phyloP scores from a whole-genome alignment of 257 asterid species.

The Solanum verrucosum region DNA sequence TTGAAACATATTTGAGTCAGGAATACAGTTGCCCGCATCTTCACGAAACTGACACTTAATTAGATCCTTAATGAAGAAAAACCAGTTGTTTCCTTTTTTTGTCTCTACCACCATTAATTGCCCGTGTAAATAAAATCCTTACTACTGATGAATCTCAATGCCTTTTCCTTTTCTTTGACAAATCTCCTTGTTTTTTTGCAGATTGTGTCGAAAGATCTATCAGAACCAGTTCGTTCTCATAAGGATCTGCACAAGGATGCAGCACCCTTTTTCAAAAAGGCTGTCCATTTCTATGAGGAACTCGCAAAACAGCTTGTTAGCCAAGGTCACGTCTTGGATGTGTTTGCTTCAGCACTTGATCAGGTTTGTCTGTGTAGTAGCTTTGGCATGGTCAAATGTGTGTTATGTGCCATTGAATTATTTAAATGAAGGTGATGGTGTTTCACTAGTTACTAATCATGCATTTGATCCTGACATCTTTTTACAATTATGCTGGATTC shows the following conservation, averaged over 20 bases:
- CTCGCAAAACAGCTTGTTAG: conserved; percentile 78
- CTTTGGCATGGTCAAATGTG: neutral
- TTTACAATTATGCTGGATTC: neutral
- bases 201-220: conserved; percentile 90
- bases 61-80: neutral
- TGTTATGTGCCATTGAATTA: neutral
- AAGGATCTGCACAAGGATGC: conserved; percentile 98
- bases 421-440: neutral
- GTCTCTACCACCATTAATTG: neutral
- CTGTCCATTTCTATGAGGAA: conserved; percentile 80
- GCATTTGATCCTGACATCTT: neutral
- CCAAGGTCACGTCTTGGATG: conserved; percentile 91
- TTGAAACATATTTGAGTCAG: neutral
- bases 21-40: neutral
- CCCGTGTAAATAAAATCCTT: neutral
- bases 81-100: neutral
- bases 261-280: conserved; percentile 75
- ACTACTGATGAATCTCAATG: neutral
- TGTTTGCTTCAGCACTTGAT: conserved; percentile 97
- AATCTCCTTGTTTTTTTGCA: conserved; percentile 12
- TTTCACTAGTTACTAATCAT: neutral
- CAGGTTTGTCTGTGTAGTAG: conserved; percentile 46
- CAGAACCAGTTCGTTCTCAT: conserved; percentile 97
- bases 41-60: neutral
- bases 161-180: neutral